Base-by-base conservation (phyloP, 441 rosid species). In the Brassica balearica region DNA sequence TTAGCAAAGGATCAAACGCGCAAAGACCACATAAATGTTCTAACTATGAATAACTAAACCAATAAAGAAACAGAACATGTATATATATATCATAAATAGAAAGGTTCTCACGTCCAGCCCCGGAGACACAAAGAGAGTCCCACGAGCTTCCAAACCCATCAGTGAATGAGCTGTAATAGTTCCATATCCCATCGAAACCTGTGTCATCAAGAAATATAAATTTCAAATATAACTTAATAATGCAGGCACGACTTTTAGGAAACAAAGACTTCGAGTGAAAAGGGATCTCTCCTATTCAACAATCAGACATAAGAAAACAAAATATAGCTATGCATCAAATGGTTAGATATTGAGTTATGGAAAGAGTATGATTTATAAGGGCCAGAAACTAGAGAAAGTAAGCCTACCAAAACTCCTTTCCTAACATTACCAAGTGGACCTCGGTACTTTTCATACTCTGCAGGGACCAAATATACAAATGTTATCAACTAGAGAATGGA, bases 341-440 rank as follows among this genome's bases (percentile, higher is more conserved):
- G 55, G 55, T 46, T 46, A n/a, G 55, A 46, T 46, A 43, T 3
- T 10, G 15, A 46, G 55, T n/a, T 46, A 11, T 41, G 48, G 41
- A 8, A 36, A 36, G 11, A 41, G 48, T 41, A 41, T 23, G 22
- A 3, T 72, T 68, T 9, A 15, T 68, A 3, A 10, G 41, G 15
- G 43, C 22, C 14, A 69, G 8, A 69, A 11, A 48, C 3, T 12
- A 3, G 64, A 68, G 48, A 34, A 62, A 11, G 25, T 36, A 51
- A 55, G 81, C 91, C 38, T 90, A 95, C 99, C 97, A 95, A 85
- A 34, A 93, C 98, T 85, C 99, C 99, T 90, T 95, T 95, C 84
- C 99, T 86, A 66, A 95, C 96, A 85, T 95, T 93, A 69, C 98
- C 98, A 70, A 93, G 98, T 27, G 87, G 87, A 48, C 99, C 99